Percentiles rank a stretch among this genome's conserved stretches.
Evolutionary conservation across 441 rosid species (phyloP).

Genomic region (Arabidopsis lyrata): DNA sequence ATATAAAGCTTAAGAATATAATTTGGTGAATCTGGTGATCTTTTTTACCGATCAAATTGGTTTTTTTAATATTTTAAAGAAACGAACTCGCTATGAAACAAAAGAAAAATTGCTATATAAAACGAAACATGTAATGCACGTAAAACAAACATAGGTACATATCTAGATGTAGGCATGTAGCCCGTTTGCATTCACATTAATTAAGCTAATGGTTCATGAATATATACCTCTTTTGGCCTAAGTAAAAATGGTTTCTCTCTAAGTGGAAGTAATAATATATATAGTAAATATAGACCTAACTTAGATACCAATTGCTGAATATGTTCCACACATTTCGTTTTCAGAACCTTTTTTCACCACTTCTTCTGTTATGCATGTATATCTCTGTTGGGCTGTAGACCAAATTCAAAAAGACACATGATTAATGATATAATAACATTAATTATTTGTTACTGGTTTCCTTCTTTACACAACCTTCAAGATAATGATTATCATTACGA

Average conservation of each 20-base stretch:
- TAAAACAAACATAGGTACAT: background rate
- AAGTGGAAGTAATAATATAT: constrained; percentile 22
- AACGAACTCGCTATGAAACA: no score
- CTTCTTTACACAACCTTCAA: background rate
- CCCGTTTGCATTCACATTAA: background rate
- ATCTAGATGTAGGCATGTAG: background rate
- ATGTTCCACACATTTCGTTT: constrained; percentile 37
- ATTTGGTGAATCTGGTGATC: background rate
- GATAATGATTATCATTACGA: constrained; percentile 16
- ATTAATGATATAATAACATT: constrained; percentile 5
- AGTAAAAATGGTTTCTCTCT: background rate
- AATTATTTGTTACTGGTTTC: constrained; percentile 3
- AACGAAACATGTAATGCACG: background rate
- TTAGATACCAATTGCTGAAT: constrained; percentile 19
- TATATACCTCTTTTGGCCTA: constrained; percentile 6
- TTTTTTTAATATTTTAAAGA: no score
- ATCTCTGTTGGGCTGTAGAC: constrained; percentile 3
- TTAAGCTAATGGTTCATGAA: background rate
- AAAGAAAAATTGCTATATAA: background rate
- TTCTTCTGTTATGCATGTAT: constrained; percentile 8
- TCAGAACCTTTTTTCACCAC: constrained; percentile 32
- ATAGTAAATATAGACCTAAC: constrained; percentile 20
- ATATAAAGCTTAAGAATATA: background rate
- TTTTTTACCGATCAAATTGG: no score
- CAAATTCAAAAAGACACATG: constrained; percentile 24